These are phyloP conservation scores for Tinospora cordifolia DNA, from an alignment of 164 flowering plant genomes.

Conservation along the genomic window DNA sequence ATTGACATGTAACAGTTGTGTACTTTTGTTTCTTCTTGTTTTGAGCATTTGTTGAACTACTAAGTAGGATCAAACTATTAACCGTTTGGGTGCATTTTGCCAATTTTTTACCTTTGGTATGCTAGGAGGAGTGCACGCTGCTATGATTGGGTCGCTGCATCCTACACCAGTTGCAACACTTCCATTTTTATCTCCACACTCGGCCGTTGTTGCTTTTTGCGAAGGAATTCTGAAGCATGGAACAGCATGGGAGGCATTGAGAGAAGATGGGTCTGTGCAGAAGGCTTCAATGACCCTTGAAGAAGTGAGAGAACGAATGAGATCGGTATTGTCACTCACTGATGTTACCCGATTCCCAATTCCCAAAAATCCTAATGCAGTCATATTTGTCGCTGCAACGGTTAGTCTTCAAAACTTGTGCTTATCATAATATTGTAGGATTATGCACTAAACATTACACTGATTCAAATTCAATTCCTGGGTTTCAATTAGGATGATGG, in stretches of 20 bases:
- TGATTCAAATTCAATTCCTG: not conserved
- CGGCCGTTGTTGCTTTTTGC: slow-evolving; percentile 96
- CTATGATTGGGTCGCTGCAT: slow-evolving; percentile 97
- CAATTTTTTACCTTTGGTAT: slow-evolving; percentile 5
- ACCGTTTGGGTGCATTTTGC: not conserved
- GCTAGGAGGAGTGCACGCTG: slow-evolving; percentile 95
- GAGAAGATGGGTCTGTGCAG: slow-evolving; percentile 57
- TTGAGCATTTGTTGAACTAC: no score
- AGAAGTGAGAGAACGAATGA: slow-evolving; percentile 79
- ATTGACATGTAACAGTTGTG: no score
- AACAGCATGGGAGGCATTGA: slow-evolving; percentile 95
- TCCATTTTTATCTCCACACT: slow-evolving; percentile 94
- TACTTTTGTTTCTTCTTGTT: no score
- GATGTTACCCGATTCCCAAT: slow-evolving; percentile 96
- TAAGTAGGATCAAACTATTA: not conserved
- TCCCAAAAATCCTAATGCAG: slow-evolving; percentile 82
- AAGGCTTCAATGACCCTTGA: slow-evolving; percentile 69
- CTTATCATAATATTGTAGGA: not conserved
- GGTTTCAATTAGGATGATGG: slow-evolving; percentile 77
- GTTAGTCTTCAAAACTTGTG: slow-evolving; percentile 39
- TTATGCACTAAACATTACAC: not conserved
- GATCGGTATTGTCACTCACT: slow-evolving; percentile 81
- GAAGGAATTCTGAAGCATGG: slow-evolving; percentile 87
- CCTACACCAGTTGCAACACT: slow-evolving; percentile 94
- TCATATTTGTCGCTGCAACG: slow-evolving; percentile 88